These are phyloP conservation scores for Wickerhamiella sergipiensis DNA, from an alignment of 805 yeast species.

Conservation along the genomic window DNA sequence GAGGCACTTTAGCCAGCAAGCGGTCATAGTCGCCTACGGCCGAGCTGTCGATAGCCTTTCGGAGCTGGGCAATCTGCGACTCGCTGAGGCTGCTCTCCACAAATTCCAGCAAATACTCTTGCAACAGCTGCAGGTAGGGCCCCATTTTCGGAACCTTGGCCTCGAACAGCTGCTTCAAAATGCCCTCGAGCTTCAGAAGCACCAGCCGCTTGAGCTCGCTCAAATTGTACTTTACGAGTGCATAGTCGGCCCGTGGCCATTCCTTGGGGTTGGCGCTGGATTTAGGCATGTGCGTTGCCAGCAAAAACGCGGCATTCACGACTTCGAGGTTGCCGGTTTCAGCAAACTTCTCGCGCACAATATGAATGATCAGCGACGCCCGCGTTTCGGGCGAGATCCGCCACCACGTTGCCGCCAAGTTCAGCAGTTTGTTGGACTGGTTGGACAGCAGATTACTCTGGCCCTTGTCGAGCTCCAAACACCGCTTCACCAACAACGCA, in stretches of 20 bases:
- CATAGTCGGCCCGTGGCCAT: constrained; percentile 10
- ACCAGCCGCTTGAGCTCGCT: constrained; percentile 27
- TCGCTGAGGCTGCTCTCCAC: constrained; percentile 28
- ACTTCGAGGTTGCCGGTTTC: neutral
- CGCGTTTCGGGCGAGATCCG: constrained; percentile 25
- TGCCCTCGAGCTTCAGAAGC: constrained; percentile 12
- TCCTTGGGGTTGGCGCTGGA: neutral
- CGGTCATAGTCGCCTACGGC: constrained; percentile 34
- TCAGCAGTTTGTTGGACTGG: constrained; percentile 31
- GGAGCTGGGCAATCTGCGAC: constrained; percentile 31
- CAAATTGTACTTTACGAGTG: constrained; percentile 16
- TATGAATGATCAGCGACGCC: constrained; percentile 3
- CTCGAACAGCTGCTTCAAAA: constrained; percentile 27
- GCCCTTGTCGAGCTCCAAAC: constrained; percentile 26
- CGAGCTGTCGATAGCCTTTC: constrained; percentile 26
- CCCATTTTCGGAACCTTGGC: constrained; percentile 35
- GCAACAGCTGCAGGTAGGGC: constrained; percentile 36
- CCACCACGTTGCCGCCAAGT: constrained; percentile 42
- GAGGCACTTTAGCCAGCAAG: constrained; percentile 39
- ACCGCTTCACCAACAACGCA: constrained; percentile 28
- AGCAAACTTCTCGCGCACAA: constrained; percentile 3
- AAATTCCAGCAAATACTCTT: constrained; percentile 37
- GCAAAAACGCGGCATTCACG: constrained; percentile 5
- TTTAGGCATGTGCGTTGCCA: constrained; percentile 4
- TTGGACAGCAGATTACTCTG: constrained; percentile 28